Evolutionary conservation across 2,329 filamentous ascomycete genomes (phyloP), one percentile per base, ranked within the genome.

Genomic region (Colletotrichum cereale): DNA sequence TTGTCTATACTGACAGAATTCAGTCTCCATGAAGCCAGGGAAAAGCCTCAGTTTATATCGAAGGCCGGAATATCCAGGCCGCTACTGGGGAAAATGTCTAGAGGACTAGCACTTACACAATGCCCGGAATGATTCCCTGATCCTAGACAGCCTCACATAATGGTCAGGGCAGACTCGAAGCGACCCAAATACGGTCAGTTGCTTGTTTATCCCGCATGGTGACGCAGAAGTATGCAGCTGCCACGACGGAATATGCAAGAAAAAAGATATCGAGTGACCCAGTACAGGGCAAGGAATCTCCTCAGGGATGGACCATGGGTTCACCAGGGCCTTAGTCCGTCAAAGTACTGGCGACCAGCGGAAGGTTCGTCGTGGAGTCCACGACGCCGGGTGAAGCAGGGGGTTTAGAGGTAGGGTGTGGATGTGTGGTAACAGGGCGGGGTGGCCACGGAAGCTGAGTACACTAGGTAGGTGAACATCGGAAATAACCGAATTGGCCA

Each of bases 111-210:
- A 29, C 47, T 44, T 53, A 38, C 31, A 52, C 50, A 58, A 58
- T 40, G 31, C n/a, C 44, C 26, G 24, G 8, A n/a, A n/a, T n/a
- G n/a, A n/a, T n/a, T n/a, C 56, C 61, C 44, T 16, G 38, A 68
- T 65, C 64, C 60, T 47, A 63, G 47, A 66, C 47, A 68, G 65
- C 69, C 72, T 66, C 62, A 58, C 47, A 44, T 48, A 34, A 66
- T 55, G 56, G 52, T 66, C 53, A 70, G 72, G 72, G 70, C 70
- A 70, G 72, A 73, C 11, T 73, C 62, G 52, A 67, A 48, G 57
- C 55, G 16, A 56, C 21, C 36, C 56, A 62, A 58, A 42, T 14
- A 42, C 34, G 48, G 70, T 31, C 67, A 62, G 55, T 72, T 71
- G 67, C 61, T 48, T 56, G 24, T 66, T 48, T 53, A n/a, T 60